A percentile compares a stretch with the other conserved stretches of the same genome.
phyloP scores from a whole-genome alignment of 345 rosid species.

The Microcos paniculata region DNA sequence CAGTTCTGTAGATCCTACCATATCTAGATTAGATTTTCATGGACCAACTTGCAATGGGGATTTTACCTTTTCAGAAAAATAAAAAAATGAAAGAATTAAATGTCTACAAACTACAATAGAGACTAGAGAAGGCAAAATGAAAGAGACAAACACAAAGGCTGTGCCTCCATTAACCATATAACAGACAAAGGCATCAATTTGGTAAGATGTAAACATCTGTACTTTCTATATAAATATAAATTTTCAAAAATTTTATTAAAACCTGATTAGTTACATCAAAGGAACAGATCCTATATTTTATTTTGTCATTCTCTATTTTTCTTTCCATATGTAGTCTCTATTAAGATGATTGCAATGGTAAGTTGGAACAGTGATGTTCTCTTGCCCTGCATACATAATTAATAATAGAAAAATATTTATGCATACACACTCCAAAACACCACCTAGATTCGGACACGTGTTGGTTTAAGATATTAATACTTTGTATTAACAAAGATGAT shows the following conservation, averaged over 20 bases:
- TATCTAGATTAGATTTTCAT: not conserved
- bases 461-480: no score
- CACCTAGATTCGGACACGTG: not conserved
- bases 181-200: conserved; percentile 18
- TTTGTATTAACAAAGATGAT: not conserved
- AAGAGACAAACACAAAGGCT: not conserved
- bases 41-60: not conserved
- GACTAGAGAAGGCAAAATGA: not conserved
- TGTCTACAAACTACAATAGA: not conserved
- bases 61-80: not conserved
- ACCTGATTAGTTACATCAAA: not conserved
- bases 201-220: conserved; percentile 28
- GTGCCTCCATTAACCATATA: not conserved
- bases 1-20: not conserved
- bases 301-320: not conserved
- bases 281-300: not conserved
- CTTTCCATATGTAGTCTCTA: not conserved
- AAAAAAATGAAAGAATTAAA: no score
- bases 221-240: not conserved
- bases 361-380: not conserved
- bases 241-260: not conserved
- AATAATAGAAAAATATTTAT: no score
- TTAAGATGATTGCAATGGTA: not conserved
- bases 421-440: not conserved
- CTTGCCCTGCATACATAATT: not conserved